Conservation (phyloP, 495 filamentous ascomycete genomes). For the Extremus antarcticus region DNA sequence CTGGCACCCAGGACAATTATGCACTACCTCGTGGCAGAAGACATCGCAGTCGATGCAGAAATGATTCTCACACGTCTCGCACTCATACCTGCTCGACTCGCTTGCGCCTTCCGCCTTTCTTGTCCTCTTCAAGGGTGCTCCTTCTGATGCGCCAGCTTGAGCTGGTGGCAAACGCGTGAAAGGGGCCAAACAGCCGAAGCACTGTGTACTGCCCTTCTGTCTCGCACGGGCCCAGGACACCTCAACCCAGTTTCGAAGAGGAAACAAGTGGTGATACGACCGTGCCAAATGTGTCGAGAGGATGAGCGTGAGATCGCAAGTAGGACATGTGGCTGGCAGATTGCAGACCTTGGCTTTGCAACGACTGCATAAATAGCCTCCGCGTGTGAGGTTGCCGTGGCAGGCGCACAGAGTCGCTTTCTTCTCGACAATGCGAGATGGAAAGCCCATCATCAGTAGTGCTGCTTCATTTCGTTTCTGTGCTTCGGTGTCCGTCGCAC, state of each 20-base stretch:
- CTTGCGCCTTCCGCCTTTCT: conserved; percentile 54
- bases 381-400: conserved; percentile 69
- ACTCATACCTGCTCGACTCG: conserved; percentile 79
- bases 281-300: conserved; percentile 90
- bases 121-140: conserved; percentile 11
- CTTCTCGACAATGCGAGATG: conserved; percentile 73
- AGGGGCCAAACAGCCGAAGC: conserved; percentile 41
- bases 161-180: conserved; percentile 39
- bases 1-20: conserved; percentile 94
- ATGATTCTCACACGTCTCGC: conserved; percentile 69
- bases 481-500: conserved; percentile 24
- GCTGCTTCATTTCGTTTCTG: conserved; percentile 53
- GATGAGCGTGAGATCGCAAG: conserved; percentile 85
- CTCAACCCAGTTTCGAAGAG: conserved; percentile 78
- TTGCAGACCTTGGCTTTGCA: conserved; percentile 84
- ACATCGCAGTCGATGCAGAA: conserved; percentile 98
- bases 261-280: conserved; percentile 93
- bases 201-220: conserved; percentile 35
- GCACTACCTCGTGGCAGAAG: conserved; percentile 81
- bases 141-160: conserved; percentile 18
- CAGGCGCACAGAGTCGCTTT: conserved; percentile 77
- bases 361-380: conserved; percentile 86
- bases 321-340: conserved; percentile 82
- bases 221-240: conserved; percentile 68
- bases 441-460: conserved; percentile 96